Conservation (phyloP, 306 rosid species). For the Medicago truncatula region DNA sequence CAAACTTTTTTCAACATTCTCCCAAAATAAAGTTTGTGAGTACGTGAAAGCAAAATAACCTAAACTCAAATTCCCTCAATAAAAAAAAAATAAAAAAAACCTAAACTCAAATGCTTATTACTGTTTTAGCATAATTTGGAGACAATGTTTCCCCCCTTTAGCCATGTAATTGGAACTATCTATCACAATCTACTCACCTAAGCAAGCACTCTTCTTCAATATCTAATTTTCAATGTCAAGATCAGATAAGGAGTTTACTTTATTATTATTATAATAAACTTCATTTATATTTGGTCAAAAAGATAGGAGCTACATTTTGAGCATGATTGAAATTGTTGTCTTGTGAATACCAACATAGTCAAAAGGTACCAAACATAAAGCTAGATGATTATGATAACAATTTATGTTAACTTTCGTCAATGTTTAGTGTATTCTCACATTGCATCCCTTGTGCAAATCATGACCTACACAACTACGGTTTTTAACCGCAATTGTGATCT, state of each 20-base stretch:
- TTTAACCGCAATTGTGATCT: too few relatives aligned
- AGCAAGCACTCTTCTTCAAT: conserved; percentile 31
- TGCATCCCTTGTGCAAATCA: too few relatives aligned
- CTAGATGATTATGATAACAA: too few relatives aligned
- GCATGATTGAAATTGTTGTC: conserved; percentile 16
- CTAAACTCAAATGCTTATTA: background rate
- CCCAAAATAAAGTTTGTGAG: background rate
- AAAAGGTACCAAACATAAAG: background rate
- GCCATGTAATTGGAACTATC: background rate
- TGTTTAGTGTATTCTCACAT: too few relatives aligned
- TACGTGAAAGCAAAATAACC: background rate
- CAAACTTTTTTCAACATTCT: too few relatives aligned
- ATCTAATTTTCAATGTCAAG: background rate
- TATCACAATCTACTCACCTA: conserved; percentile 7
- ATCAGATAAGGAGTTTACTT: conserved; percentile 12
- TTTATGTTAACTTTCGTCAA: too few relatives aligned
- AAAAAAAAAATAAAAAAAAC: too few relatives aligned
- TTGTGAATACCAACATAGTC: background rate
- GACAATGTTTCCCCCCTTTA: background rate
- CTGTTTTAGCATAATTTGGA: background rate
- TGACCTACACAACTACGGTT: too few relatives aligned
- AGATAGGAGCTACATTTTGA: background rate
- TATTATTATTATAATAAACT: background rate
- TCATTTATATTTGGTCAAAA: conserved; percentile 6
- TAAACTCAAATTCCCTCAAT: too few relatives aligned